Evolutionary conservation across 73 alveolate species (phyloP), one percentile per base, ranked within the genome.

Genomic region (Effrenium voratum): DNA sequence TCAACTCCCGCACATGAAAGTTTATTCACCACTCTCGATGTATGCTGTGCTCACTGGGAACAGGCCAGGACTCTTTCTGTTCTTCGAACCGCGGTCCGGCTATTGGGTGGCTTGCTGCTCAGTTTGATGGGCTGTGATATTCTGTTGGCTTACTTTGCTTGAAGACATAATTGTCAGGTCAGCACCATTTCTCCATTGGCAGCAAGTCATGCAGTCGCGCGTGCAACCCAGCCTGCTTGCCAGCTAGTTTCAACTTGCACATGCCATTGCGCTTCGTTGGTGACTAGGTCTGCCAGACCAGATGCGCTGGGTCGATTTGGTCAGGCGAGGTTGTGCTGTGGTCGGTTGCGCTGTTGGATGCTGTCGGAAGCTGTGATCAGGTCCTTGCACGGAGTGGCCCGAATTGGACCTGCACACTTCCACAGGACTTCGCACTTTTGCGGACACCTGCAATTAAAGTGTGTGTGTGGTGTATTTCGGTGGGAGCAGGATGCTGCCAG

Each of bases 331-430:
- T 36, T 40, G 36, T 34, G 73, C 15, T 47, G 30, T 46, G 41
- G 34, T 12, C 5, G 26, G 26, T 24, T 32, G 79, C 16, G 16
- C 8, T 32, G 79, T 0, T 19, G 40, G 43, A 66, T 19, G 82
- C 49, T 2, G 82, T 3, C 45, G n/a, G n/a, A 66, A 66, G 77
- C 12, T 34, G 41, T 34, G 40, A 8, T 15, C 45, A 90, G 97
- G 97, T 90, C 87, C 75, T 90, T n/a, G 97, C 97, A 36, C 66
- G 97, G 55, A 90, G 76, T n/a, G 97, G 97, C 41, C 97, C 97
- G 45, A 75, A 43, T 50, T 90, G 97, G 97, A 46, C 75, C 12
- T n/a, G 76, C 19, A 5, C 68, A 45, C 76, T 90, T 38, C 97
- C 97, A 4, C 81, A 90, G 85, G 94, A 36, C 24, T 12, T 19